phyloP scores from a whole-genome alignment of 2,329 filamentous ascomycete species.

The Tolypocladium album region DNA sequence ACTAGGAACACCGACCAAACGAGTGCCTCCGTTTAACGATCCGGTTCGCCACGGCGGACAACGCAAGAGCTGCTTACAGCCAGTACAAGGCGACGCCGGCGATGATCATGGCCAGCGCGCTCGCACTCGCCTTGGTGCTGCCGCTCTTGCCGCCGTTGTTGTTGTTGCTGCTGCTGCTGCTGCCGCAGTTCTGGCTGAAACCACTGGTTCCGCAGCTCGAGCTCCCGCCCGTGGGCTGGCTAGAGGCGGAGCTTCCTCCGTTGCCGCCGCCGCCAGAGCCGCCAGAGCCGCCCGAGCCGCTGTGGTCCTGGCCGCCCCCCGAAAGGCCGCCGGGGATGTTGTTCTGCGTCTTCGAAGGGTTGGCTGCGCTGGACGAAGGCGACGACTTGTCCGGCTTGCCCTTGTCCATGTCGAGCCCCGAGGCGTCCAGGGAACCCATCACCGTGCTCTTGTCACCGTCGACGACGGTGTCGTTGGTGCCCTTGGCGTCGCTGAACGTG shows the following conservation, averaged over 20 bases:
- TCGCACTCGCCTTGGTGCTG: conserved; percentile 20
- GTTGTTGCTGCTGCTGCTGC: conserved; percentile 2
- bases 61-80: conserved; percentile 13
- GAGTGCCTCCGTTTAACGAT: neutral
- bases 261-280: conserved; percentile 5
- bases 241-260: conserved; percentile 8
- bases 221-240: conserved; percentile 4
- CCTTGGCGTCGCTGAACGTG: conserved; percentile 54
- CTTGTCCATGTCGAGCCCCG: conserved; percentile 61
- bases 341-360: conserved; percentile 11
- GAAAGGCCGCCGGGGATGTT: conserved; percentile 19
- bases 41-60: neutral
- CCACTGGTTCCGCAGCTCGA: conserved; percentile 22
- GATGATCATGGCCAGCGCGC: conserved; percentile 25
- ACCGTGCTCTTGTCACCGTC: conserved; percentile 66
- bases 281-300: conserved; percentile 1
- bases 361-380: conserved; percentile 7
- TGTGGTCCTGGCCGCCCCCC: conserved; percentile 14
- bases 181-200: conserved; percentile 30
- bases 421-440: conserved; percentile 70
- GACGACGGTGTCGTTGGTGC: conserved; percentile 66
- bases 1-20: neutral
- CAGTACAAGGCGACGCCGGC: conserved; percentile 23
- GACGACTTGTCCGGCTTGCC: conserved; percentile 17
- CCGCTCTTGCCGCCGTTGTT: conserved; percentile 19